These are phyloP conservation scores for Dryas alaskensis DNA, from an alignment of 306 rosid genomes.

Conservation along the genomic window DNA sequence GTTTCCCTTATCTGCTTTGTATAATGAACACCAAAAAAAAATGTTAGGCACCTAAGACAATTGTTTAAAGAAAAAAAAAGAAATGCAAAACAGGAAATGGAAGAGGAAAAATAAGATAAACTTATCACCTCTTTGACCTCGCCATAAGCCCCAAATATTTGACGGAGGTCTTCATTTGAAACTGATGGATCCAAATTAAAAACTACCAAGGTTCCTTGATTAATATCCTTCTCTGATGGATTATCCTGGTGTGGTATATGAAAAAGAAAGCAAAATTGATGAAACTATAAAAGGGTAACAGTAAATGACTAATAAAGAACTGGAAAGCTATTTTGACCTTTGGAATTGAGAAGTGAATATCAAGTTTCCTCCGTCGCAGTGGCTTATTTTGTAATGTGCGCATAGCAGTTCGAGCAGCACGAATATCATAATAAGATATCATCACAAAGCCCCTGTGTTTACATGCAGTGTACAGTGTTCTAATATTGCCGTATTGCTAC, in stretches of 20 bases:
- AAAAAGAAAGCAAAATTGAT: constrained; percentile 13
- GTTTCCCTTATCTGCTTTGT: constrained; percentile 87
- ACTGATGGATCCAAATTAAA: constrained; percentile 93
- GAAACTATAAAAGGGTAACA: constrained; percentile 6
- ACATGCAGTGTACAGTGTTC: constrained; percentile 91
- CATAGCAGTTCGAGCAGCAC: constrained; percentile 95
- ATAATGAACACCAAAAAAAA: constrained; percentile 17
- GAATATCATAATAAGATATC: constrained; percentile 93
- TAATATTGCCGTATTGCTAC: constrained; percentile 89
- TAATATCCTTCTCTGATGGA: constrained; percentile 87
- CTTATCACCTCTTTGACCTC: constrained; percentile 85
- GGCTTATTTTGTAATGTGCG: constrained; percentile 89
- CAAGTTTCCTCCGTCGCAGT: constrained; percentile 85
- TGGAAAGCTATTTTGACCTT: constrained; percentile 51
- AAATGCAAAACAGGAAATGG: background rate
- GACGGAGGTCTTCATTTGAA: constrained; percentile 85
- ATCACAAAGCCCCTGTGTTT: constrained; percentile 95
- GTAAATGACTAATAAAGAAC: constrained; percentile 11
- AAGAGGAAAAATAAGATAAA: constrained; percentile 12
- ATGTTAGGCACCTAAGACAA: constrained; percentile 1
- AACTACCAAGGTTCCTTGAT: constrained; percentile 94
- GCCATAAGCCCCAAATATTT: constrained; percentile 85
- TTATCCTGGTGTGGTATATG: constrained; percentile 55
- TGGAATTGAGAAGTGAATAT: constrained; percentile 93
- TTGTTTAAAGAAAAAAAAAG: background rate